Evolutionary conservation across 108 stramenopile species (phyloP).

Genomic region (Pelagomonas calceolata): DNA sequence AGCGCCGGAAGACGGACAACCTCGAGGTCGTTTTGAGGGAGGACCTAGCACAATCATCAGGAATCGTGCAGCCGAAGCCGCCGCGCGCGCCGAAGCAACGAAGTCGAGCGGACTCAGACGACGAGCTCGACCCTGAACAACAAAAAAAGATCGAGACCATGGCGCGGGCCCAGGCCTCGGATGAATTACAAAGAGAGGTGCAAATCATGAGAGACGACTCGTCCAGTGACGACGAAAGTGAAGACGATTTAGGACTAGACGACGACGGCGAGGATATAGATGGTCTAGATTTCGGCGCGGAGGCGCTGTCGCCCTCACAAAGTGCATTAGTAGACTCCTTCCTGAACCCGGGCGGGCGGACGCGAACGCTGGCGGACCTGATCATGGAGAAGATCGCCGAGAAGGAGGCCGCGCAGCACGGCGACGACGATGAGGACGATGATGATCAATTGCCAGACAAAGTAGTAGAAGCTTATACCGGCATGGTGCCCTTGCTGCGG

Average conservation of each 20-base stretch:
- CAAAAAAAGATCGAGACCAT: slow-evolving; percentile 52
- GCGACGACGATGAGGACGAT: slow-evolving; percentile 28
- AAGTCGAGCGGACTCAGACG: slow-evolving; percentile 27
- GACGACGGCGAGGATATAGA: slow-evolving; percentile 60
- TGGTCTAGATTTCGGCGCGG: slow-evolving; percentile 20
- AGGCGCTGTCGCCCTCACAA: slow-evolving; percentile 49
- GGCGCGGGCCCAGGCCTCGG: slow-evolving; percentile 51
- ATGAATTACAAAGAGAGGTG: slow-evolving; percentile 16
- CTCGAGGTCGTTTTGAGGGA: slow-evolving; percentile 16
- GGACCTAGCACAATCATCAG: background rate
- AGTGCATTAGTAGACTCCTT: slow-evolving; percentile 49
- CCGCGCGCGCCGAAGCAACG: slow-evolving; percentile 15
- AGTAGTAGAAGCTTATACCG: slow-evolving; percentile 87
- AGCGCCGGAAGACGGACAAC: slow-evolving; percentile 54
- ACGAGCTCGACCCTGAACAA: slow-evolving; percentile 52
- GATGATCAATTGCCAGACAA: slow-evolving; percentile 57
- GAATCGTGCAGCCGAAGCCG: background rate
- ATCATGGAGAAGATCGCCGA: slow-evolving; percentile 94
- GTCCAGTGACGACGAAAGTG: slow-evolving; percentile 9
- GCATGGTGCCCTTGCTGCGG: slow-evolving; percentile 82
- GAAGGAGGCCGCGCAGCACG: slow-evolving; percentile 59
- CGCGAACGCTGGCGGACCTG: slow-evolving; percentile 82
- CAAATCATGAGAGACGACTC: too few species aligned
- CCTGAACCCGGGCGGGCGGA: slow-evolving; percentile 46
- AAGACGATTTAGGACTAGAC: slow-evolving; percentile 28